These are phyloP conservation scores for Cystobasidium sp. DNA, from an alignment of 1,284 basidiomycete species.

Conservation along the genomic window DNA sequence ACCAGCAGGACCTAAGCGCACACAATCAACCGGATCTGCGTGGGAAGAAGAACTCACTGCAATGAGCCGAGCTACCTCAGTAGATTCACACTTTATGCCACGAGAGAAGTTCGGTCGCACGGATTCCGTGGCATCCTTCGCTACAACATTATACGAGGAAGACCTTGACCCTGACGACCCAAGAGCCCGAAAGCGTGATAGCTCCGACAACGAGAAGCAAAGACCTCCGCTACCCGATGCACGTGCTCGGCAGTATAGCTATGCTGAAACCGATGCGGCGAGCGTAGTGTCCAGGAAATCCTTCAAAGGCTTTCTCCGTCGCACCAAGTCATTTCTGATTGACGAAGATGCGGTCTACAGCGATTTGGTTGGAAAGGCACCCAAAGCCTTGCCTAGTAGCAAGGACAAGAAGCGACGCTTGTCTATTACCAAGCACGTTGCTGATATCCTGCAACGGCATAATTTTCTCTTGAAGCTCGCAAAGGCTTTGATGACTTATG, in stretches of 20 bases:
- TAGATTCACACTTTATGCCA: slow-evolving; percentile 1
- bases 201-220: slow-evolving; percentile 15
- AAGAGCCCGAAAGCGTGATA: background rate
- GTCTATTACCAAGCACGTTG: slow-evolving; percentile 46
- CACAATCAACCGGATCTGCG: slow-evolving; percentile 7
- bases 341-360: slow-evolving; percentile 39
- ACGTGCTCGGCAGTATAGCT: slow-evolving; percentile 7
- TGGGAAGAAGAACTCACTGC: slow-evolving; percentile 22
- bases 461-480: slow-evolving; percentile 79
- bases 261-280: slow-evolving; percentile 4
- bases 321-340: slow-evolving; percentile 32
- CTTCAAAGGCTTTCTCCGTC: slow-evolving; percentile 25
- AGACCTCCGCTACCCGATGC: background rate
- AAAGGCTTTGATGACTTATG: slow-evolving; percentile 77
- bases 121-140: slow-evolving; percentile 23
- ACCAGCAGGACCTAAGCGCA: slow-evolving; percentile 1
- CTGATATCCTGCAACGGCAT: slow-evolving; percentile 68
- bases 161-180: slow-evolving; percentile 29
- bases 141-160: slow-evolving; percentile 13
- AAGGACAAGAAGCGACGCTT: slow-evolving; percentile 43
- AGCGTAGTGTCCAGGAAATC: slow-evolving; percentile 20
- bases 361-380: slow-evolving; percentile 24
- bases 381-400: slow-evolving; percentile 8
- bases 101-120: slow-evolving; percentile 23
- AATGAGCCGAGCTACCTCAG: slow-evolving; percentile 21